Evolutionary conservation across 2,329 filamentous ascomycete genomes (phyloP).

Genomic region (Fusarium odoratissimum): DNA sequence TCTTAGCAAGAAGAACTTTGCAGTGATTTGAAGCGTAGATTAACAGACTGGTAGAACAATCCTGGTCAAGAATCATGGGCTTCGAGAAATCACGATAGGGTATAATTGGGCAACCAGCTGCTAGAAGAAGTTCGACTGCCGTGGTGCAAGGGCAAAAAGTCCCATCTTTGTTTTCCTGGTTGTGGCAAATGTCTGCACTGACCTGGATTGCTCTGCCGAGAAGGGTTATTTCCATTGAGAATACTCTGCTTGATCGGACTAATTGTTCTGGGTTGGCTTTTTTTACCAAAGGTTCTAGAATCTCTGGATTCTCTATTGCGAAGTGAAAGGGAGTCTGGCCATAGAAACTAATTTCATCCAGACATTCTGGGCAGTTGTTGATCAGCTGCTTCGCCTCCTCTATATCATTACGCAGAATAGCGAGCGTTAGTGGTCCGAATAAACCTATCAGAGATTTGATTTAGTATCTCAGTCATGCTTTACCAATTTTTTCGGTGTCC

Average conservation of each 20-base stretch:
- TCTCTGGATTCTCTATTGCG: neutral
- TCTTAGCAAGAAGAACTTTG: neutral
- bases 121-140: neutral
- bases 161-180: no score
- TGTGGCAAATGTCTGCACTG: neutral
- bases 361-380: fast-evolving
- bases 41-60: fast-evolving
- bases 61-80: fast-evolving
- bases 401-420: neutral
- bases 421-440: neutral
- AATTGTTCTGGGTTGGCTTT: neutral
- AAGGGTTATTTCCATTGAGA: fast-evolving
- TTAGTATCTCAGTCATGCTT: no score
- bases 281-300: neutral
- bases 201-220: neutral
- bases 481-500: no score
- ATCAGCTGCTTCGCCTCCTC: neutral
- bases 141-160: neutral
- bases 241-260: fast-evolving
- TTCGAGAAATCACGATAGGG: neutral
- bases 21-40: neutral
- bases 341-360: neutral
- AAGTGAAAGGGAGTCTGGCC: neutral
- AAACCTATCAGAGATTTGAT: no score
- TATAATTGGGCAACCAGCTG: neutral